phyloP scores from a whole-genome alignment of 2,329 filamentous ascomycete species.

The Fusarium sp. region DNA sequence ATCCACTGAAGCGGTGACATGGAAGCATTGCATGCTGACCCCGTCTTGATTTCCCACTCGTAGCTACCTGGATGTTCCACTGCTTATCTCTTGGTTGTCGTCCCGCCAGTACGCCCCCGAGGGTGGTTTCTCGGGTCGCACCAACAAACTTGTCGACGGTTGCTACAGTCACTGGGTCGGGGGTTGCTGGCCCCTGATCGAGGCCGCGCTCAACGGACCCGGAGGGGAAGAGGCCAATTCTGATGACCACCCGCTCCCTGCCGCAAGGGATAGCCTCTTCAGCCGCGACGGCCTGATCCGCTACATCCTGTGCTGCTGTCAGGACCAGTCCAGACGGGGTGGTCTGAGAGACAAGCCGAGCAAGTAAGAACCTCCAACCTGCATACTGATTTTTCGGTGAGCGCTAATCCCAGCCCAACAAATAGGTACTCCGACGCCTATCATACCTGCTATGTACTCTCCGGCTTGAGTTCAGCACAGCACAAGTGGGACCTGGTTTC shows the following conservation, averaged over 20 bases:
- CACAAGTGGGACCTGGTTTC: slow-evolving; percentile 71
- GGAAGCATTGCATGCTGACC: slow-evolving; percentile 54
- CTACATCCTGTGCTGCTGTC: slow-evolving; percentile 92
- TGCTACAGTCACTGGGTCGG: slow-evolving; percentile 99
- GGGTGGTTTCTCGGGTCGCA: slow-evolving; percentile 92
- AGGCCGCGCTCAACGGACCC: slow-evolving; percentile 79
- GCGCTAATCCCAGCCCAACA: slow-evolving; percentile 39
- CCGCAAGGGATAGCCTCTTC: slow-evolving; percentile 71
- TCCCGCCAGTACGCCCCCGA: slow-evolving; percentile 92
- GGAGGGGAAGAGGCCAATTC: slow-evolving; percentile 51
- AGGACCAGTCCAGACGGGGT: slow-evolving; percentile 78
- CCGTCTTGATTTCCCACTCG: slow-evolving; percentile 40
- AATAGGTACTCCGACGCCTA: slow-evolving; percentile 85
- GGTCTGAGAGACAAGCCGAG: slow-evolving; percentile 95
- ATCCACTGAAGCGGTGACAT: slow-evolving; percentile 54
- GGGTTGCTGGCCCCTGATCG: slow-evolving; percentile 91
- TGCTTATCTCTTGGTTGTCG: slow-evolving; percentile 89
- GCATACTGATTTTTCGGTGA: slow-evolving; percentile 31
- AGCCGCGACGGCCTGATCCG: slow-evolving; percentile 87
- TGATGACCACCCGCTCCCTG: slow-evolving; percentile 50
- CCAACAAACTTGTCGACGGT: slow-evolving; percentile 97
- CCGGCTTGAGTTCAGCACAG: slow-evolving; percentile 87
- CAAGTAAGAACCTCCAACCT: slow-evolving; percentile 71
- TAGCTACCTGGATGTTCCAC: slow-evolving; percentile 83
- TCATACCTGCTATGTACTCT: slow-evolving; percentile 92